Conservation (phyloP, 768 basidiomycete genomes). For the Sporobolomyces pararoseus region DNA sequence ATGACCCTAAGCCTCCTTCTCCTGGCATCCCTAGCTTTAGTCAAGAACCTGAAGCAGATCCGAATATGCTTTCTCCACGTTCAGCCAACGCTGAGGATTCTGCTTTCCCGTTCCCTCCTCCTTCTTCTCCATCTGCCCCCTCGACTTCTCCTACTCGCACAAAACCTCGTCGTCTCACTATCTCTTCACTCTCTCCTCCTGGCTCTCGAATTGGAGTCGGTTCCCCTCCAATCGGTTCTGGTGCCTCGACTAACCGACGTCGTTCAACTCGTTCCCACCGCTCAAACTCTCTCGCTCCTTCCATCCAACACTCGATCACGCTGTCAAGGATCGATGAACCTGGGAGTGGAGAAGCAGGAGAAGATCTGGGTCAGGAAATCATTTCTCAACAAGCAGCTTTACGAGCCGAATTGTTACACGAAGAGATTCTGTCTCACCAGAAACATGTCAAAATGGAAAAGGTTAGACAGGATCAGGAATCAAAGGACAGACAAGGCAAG, state of each 20-base stretch:
- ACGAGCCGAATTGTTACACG: conserved; percentile 32
- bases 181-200: conserved; percentile 42
- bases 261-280: conserved; percentile 2
- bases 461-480: not conserved
- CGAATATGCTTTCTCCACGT: not conserved
- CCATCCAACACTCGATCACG: conserved; percentile 18
- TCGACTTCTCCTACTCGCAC: conserved; percentile 8
- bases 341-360: not conserved
- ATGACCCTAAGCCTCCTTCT: not conserved
- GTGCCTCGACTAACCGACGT: not conserved
- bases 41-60: not conserved
- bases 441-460: conserved; percentile 11
- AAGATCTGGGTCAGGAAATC: not conserved
- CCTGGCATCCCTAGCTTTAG: conserved; percentile 26
- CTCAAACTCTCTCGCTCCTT: conserved; percentile 18
- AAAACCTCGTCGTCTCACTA: conserved; percentile 6
- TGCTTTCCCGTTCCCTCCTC: conserved; percentile 46
- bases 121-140: conserved; percentile 42
- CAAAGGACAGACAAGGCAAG: conserved; percentile 12
- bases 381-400: conserved; percentile 34
- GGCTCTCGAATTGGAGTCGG: conserved; percentile 24
- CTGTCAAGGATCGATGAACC: conserved; percentile 11
- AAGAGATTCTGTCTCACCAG: conserved; percentile 25
- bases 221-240: not conserved
- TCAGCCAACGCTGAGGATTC: not conserved